Conservation (phyloP, 805 yeast genomes). For the Starmerella potacharoeniae region DNA sequence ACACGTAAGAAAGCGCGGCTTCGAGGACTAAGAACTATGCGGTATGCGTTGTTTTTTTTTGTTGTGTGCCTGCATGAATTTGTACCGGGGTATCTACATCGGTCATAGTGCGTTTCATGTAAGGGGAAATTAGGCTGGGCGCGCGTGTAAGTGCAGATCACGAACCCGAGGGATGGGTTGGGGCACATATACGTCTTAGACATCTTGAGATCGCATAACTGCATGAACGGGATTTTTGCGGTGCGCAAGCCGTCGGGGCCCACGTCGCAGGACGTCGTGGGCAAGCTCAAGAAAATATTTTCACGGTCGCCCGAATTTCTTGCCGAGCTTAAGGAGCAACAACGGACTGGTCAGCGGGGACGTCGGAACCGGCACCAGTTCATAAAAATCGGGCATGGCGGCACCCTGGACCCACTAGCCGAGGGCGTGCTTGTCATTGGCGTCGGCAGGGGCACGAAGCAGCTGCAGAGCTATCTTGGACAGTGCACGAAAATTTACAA, state of each 20-base stretch:
- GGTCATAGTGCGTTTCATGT: too few relatives aligned
- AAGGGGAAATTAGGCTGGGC: too few relatives aligned
- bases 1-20: too few relatives aligned
- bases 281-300: slow-evolving; percentile 52
- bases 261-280: slow-evolving; percentile 63
- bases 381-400: slow-evolving; percentile 95
- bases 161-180: neutral
- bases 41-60: too few relatives aligned
- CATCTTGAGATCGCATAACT: neutral
- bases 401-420: slow-evolving; percentile 91
- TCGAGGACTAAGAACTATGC: too few relatives aligned
- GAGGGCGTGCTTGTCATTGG: slow-evolving; percentile 88
- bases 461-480: slow-evolving; percentile 56
- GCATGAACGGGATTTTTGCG: slow-evolving; percentile 89
- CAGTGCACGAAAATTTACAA: slow-evolving; percentile 72
- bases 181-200: neutral
- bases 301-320: slow-evolving; percentile 49
- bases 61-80: too few relatives aligned
- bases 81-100: too few relatives aligned
- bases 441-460: slow-evolving; percentile 83
- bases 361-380: slow-evolving; percentile 25
- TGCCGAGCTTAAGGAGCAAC: slow-evolving; percentile 15
- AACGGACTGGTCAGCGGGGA: neutral
- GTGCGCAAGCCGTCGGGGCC: slow-evolving; percentile 80
- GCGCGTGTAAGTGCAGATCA: too few relatives aligned